phyloP scores from a whole-genome alignment of 768 basidiomycete species.

The Amanita inopinata region DNA sequence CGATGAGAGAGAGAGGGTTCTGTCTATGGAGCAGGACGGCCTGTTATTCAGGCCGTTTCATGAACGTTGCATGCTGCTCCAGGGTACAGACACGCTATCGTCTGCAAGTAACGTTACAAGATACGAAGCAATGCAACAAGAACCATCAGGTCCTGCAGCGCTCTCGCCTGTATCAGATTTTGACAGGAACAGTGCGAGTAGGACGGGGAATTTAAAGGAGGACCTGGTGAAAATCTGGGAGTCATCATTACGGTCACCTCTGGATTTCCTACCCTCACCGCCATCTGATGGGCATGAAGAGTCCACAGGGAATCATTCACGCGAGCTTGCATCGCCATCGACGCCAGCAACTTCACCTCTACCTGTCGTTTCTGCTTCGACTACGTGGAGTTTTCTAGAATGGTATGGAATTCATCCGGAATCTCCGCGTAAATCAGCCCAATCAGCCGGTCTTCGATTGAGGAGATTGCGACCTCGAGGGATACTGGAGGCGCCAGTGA shows the following conservation, averaged over 20 bases:
- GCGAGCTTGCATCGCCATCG: slow-evolving; percentile 7
- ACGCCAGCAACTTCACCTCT: slow-evolving; percentile 17
- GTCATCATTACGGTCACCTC: slow-evolving; percentile 1
- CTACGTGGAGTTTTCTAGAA: slow-evolving; percentile 26
- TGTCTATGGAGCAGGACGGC: slow-evolving; percentile 2
- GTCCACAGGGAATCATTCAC: neutral
- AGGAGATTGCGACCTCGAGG: slow-evolving; percentile 5
- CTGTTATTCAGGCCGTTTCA: slow-evolving; percentile 8
- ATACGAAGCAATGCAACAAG: slow-evolving; percentile 1
- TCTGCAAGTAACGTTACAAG: neutral
- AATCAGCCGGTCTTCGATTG: neutral
- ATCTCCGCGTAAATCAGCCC: slow-evolving; percentile 15
- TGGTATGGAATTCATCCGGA: slow-evolving; percentile 28
- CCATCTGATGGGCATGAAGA: slow-evolving; percentile 7
- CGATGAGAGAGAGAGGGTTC: slow-evolving; percentile 12
- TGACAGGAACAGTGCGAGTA: neutral
- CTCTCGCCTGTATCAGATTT: neutral
- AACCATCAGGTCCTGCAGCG: neutral
- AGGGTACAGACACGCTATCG: neutral
- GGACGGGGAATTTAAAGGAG: neutral
- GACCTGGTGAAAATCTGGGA: slow-evolving; percentile 1
- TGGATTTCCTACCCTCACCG: slow-evolving; percentile 4
- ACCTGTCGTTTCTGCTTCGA: slow-evolving; percentile 22
- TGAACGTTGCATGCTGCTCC: slow-evolving; percentile 2
- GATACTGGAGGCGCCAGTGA: neutral